Evolutionary conservation across 2,329 filamentous ascomycete genomes (phyloP), one percentile per base, ranked within the genome.

Genomic region (Colletotrichum filicis): DNA sequence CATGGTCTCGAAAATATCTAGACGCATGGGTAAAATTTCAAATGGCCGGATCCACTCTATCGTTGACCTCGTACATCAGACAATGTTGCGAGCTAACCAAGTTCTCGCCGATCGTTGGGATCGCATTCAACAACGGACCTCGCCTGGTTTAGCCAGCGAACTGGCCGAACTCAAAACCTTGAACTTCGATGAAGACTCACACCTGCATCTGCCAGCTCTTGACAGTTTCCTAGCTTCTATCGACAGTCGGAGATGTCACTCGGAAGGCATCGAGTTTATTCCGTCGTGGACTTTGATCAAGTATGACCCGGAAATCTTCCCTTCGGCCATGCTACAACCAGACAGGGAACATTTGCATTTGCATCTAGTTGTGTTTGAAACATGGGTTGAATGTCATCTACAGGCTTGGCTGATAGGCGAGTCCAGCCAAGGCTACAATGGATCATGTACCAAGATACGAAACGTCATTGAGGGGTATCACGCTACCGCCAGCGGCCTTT

Each of bases 1-100:
- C 5, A 87, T 89, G 81, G 80, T 74, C 3, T 80, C 83, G 1
- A 89, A 89, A 70, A 66, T 89, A 16, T 77, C 79, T 3, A 79
- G 84, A 22, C 83, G 87, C 0, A 72, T 84, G 4, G 74, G 78
- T 19, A 89, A 89, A 72, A 75, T 89, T 5, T 12, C 71, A 74
- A 26, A 4, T 64, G 78, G 30, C n/a, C n/a, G 32, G 14, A 11
- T 12, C 1, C n/a, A 16, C 3, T 19, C 7, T n/a, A 5, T 28
- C 1, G 16, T 46, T 28, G 30, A 49, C 7, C 16, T 22, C 19
- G 59, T 63, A 14, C 52, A 52, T 3, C 3, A 28, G 1, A 19
- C 1, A 6, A 68, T 68, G 66, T 26, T 59, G 8, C 26, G 24
- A 4, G 35, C 67, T 4, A 70, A 70, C 42, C 19, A 60, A 3